Conservation (phyloP, 1,139 yeast species). For the Taphrina flavorubra region DNA sequence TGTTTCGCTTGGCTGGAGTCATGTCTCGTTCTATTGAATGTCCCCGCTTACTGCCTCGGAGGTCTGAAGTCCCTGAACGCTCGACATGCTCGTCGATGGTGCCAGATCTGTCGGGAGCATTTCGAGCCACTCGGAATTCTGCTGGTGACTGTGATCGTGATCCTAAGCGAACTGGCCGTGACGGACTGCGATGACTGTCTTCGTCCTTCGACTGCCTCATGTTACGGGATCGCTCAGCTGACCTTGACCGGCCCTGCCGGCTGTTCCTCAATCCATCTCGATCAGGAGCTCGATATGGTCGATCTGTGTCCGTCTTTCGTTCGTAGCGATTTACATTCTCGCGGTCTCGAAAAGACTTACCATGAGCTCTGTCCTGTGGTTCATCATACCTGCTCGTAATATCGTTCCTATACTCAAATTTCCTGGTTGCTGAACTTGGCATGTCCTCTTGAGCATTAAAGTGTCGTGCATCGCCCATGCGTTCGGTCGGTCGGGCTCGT, state of each 20-base stretch:
- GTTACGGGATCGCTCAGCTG: neutral
- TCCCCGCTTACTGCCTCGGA: neutral
- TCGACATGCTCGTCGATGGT: neutral
- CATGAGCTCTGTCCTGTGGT: neutral
- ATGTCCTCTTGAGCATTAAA: neutral
- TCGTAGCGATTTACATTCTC: neutral
- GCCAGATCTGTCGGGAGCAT: neutral
- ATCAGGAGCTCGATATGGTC: too few relatives aligned
- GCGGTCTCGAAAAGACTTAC: neutral
- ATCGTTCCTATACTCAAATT: constrained; percentile 1
- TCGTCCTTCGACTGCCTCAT: neutral
- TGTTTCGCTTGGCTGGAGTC: constrained; percentile 18
- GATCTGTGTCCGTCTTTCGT: too few relatives aligned
- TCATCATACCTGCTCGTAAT: neutral
- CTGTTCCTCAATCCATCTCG: too few relatives aligned
- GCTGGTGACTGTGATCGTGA: neutral
- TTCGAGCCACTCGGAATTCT: neutral
- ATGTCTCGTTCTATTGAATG: neutral
- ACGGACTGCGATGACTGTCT: too few relatives aligned
- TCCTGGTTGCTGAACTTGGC: neutral
- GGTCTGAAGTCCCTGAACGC: neutral
- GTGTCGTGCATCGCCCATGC: neutral
- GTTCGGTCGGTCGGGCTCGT: neutral
- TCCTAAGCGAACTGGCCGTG: too few relatives aligned
- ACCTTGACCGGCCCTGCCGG: neutral